These are phyloP conservation scores for Termitomyces sp. DNA, from an alignment of 768 basidiomycete genomes.

Conservation along the genomic window DNA sequence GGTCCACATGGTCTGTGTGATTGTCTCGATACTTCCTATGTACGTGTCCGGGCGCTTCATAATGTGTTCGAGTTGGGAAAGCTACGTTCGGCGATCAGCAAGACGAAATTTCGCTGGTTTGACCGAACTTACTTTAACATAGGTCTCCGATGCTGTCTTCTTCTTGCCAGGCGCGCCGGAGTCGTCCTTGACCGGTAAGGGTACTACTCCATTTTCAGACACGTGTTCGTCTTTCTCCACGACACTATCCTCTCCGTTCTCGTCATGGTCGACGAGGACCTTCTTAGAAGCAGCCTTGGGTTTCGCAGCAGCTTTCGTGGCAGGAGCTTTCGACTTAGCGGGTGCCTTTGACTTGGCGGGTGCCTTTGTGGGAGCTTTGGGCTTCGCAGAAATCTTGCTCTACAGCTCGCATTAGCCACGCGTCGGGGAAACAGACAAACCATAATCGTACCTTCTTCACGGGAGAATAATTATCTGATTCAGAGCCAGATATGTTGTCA, in stretches of 20 bases:
- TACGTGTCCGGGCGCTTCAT: conserved; percentile 91
- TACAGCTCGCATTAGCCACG: conserved; percentile 5
- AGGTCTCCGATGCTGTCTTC: conserved; percentile 89
- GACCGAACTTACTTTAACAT: conserved; percentile 66
- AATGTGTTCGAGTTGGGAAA: conserved; percentile 93
- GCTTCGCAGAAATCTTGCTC: conserved; percentile 33
- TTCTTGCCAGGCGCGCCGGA: conserved; percentile 48
- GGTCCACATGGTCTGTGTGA: conserved; percentile 91
- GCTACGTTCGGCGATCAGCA: conserved; percentile 39
- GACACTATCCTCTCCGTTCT: conserved; percentile 51
- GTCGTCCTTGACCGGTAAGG: conserved; percentile 21
- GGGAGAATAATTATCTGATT: conserved; percentile 68
- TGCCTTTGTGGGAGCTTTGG: conserved; percentile 38
- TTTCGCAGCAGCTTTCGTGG: conserved; percentile 30
- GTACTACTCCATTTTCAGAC: conserved; percentile 33
- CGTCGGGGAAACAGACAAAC: conserved; percentile 4
- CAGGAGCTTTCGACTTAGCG: conserved; percentile 30
- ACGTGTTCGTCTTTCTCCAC: conserved; percentile 40
- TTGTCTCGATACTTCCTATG: conserved; percentile 92
- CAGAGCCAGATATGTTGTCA: conserved; percentile 54
- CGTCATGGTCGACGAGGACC: conserved; percentile 62
- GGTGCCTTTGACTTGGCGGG: conserved; percentile 40
- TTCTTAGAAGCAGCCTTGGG: conserved; percentile 61
- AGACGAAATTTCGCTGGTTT: background rate
- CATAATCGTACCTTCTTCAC: conserved; percentile 47